A percentile compares a stretch with the other conserved stretches of the same genome.
Conservation (phyloP, 345 rosid genomes). For the Eucalyptus curtisii region DNA sequence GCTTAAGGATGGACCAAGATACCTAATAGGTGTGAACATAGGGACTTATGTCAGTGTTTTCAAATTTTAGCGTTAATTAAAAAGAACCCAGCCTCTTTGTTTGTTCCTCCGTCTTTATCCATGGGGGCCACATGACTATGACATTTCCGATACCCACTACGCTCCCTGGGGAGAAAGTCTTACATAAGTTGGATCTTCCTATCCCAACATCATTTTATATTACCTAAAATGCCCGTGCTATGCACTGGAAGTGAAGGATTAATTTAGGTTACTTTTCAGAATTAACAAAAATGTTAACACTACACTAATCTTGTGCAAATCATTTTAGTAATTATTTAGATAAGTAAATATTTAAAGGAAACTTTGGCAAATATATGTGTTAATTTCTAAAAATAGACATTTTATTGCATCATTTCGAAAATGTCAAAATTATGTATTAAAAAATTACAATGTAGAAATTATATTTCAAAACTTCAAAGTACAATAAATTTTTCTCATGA, state of each 20-base stretch:
- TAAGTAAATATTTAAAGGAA: not conserved
- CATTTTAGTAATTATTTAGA: not conserved
- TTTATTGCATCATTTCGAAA: too few species aligned
- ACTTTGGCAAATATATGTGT: not conserved
- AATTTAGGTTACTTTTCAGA: not conserved
- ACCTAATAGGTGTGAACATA: not conserved
- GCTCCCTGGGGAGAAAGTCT: not conserved
- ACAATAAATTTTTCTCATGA: not conserved
- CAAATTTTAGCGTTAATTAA: too few species aligned
- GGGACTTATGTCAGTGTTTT: not conserved
- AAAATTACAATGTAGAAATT: not conserved
- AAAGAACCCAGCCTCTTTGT: not conserved
- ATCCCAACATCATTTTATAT: not conserved
- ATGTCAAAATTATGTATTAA: not conserved
- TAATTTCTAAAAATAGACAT: not conserved
- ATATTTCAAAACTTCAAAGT: not conserved
- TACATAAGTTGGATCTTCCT: not conserved
- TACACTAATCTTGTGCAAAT: too few species aligned
- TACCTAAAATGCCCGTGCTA: not conserved
- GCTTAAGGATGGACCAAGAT: not conserved
- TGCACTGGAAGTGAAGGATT: not conserved
- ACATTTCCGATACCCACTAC: not conserved
- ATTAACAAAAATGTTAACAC: too few species aligned
- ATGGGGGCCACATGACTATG: not conserved
- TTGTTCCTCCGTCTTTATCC: not conserved